Evolutionary conservation across 805 yeast species (phyloP), one percentile per base, ranked within the genome.

Genomic region (Brettanomyces sp.): DNA sequence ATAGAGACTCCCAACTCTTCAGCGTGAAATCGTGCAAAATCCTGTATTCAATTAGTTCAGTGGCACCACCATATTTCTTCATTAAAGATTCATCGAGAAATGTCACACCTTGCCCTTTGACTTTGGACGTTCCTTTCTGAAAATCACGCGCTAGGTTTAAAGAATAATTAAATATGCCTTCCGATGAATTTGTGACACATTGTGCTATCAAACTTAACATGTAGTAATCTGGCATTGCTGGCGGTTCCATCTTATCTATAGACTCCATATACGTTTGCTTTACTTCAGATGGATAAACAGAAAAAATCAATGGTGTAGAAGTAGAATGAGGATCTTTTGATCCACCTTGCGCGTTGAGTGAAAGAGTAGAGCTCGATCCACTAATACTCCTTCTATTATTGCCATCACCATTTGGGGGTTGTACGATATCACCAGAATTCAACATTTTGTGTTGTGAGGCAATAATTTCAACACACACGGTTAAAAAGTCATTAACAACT

Each of bases 221-320:
- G 48, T 93, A 90, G 0, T 82, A 73, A 5, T 68, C 68, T 2
- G 93, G 85, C 2, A 73, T 65, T 1, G 68, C 56, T 0, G 96
- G 96, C 0, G 96, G 81, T 25, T 85, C 95, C 0, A 67, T 54
- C 56, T 89, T 89, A 58, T 91, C 98, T 23, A 93, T 69, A 45
- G 82, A 75, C 46, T 91, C 96, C 30, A 90, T 68, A 47, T 79
- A 73, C 12, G 79, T 66, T 0, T 81, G 69, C 52, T 79, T 76
- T 41, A 74, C 62, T 2, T 68, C 57, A 0, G 85, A 74, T 9
- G 59, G 60, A 4, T 66, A 62, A 13, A 62, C 58, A 0, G 80
- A 70, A 28, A 81, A 63, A 0, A 68, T 58, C 5, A 21, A 44
- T 13, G 47, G 45, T 23, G 43, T 39, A 8, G 44, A 24, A 13